Conservation (phyloP, 2,329 filamentous ascomycete genomes). For the Scleromitrula shiraiana region DNA sequence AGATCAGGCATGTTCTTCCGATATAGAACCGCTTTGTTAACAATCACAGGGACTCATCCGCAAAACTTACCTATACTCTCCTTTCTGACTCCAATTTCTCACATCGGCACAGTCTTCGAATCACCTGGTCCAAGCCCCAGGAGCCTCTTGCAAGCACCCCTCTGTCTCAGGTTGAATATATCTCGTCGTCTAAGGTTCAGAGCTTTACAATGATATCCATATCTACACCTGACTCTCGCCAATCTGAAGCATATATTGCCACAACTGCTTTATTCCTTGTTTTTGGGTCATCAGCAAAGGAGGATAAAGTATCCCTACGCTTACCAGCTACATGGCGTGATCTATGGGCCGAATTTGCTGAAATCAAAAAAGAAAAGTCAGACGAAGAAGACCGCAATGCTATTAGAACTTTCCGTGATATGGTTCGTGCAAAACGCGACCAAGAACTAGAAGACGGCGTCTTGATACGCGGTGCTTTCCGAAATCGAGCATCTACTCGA, state of each 20-base stretch:
- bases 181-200: slow-evolving; percentile 40
- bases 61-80: slow-evolving; percentile 57
- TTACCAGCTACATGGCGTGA: slow-evolving; percentile 77
- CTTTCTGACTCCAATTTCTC: slow-evolving; percentile 69
- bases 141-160: slow-evolving; percentile 35
- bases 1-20: slow-evolving; percentile 11
- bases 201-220: slow-evolving; percentile 67
- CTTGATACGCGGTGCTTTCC: slow-evolving; percentile 69
- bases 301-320: slow-evolving; percentile 76
- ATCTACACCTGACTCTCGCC: slow-evolving; percentile 65
- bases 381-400: slow-evolving; percentile 63
- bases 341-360: slow-evolving; percentile 72
- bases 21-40: slow-evolving; percentile 3
- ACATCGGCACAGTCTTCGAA: slow-evolving; percentile 64
- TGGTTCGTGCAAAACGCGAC: slow-evolving; percentile 61
- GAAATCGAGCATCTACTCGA: slow-evolving; percentile 45
- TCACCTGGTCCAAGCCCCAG: slow-evolving; percentile 73
- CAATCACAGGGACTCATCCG: slow-evolving; percentile 55
- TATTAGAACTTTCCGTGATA: slow-evolving; percentile 59
- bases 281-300: slow-evolving; percentile 68
- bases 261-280: slow-evolving; percentile 76
- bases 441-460: slow-evolving; percentile 67
- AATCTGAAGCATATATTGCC: slow-evolving; percentile 82
- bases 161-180: slow-evolving; percentile 26
- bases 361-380: slow-evolving; percentile 58